phyloP scores from a whole-genome alignment of 1,284 basidiomycete species.

The Rhodotorula mucilaginosa region DNA sequence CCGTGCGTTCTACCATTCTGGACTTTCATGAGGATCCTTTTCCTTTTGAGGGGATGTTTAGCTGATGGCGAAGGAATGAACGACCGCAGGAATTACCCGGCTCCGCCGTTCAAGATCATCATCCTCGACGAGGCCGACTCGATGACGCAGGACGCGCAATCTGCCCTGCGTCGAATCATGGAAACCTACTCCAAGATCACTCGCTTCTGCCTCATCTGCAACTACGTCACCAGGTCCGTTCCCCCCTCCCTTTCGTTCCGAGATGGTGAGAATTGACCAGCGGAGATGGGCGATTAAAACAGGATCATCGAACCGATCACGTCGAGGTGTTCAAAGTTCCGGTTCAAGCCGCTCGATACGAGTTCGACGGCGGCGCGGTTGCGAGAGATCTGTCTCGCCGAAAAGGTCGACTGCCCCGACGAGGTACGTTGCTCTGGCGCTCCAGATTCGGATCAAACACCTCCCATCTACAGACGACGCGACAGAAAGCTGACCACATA shows the following conservation, averaged over 20 bases:
- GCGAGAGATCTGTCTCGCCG: conserved; percentile 68
- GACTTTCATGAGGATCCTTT: too few relatives aligned
- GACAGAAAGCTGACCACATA: not conserved
- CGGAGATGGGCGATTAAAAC: too few relatives aligned
- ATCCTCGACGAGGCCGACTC: conserved; percentile 99
- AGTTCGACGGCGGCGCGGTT: conserved; percentile 73
- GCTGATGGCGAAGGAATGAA: too few relatives aligned
- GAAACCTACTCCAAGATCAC: conserved; percentile 96
- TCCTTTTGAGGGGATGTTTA: too few relatives aligned
- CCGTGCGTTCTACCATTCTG: conserved; percentile 24
- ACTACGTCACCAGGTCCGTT: conserved; percentile 91
- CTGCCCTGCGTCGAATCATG: conserved; percentile 94
- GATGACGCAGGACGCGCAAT: conserved; percentile 99
- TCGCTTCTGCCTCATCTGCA: conserved; percentile 97
- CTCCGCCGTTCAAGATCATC: conserved; percentile 98
- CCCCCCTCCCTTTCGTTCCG: conserved; percentile 6
- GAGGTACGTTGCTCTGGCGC: conserved; percentile 44
- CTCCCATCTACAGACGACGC: too few relatives aligned
- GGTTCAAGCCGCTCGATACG: conserved; percentile 88
- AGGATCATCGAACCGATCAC: conserved; percentile 98
- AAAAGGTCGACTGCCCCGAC: conserved; percentile 55
- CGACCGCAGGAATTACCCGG: conserved; percentile 64
- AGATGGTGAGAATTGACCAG: not conserved
- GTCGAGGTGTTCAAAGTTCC: conserved; percentile 98
- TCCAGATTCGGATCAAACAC: too few relatives aligned